Evolutionary conservation across 345 rosid species (phyloP), one percentile per base, ranked within the genome.

Genomic region (Triadica sebifera): DNA sequence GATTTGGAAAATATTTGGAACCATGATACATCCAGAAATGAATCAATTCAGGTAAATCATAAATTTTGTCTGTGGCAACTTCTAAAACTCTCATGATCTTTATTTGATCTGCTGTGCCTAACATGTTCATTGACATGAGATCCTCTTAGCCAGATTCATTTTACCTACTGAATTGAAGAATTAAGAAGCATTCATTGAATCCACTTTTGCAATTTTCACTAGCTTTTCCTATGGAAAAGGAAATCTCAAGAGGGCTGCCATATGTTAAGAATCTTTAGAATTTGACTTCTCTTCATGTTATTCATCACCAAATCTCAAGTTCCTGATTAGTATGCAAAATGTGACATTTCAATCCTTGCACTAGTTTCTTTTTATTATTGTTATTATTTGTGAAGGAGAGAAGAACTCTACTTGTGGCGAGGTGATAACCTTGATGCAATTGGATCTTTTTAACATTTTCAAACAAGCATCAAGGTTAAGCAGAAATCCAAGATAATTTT

Each of bases 1-100:
- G 79, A 89, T 79, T 82, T 92, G 85, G 98, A 94, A 82, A 78
- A 75, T 51, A 85, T 91, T 67, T 88, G 97, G 93, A 75, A 77
- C 58, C 39, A 78, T 10, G 78, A 74, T 60, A n/a, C 69, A 55
- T 65, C 81, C 16, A 74, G 64, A 43, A 66, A 72, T 60, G 93
- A 90, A 60, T 71, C 85, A 2, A 77, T 68, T 74, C 82, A 87
- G 90, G 94, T 88, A 82, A 73, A 39, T 39, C 12, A 55, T 57
- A 37, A 43, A 16, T 3, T 24, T 22, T 59, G 12, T 67, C 16
- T 55, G n/a, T 12, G 8, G 46, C 13, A 24, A 41, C 16, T 11
- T 34, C 49, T 47, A 37, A 46, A 55, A 60, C 53, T 59, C 7
- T 24, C 13, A 5, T 7, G 20, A 4, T 56, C 25, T 50, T 67